These are phyloP conservation scores for Pelagomonas calceolata DNA, from an alignment of 108 stramenopile species.

Conservation along the genomic window DNA sequence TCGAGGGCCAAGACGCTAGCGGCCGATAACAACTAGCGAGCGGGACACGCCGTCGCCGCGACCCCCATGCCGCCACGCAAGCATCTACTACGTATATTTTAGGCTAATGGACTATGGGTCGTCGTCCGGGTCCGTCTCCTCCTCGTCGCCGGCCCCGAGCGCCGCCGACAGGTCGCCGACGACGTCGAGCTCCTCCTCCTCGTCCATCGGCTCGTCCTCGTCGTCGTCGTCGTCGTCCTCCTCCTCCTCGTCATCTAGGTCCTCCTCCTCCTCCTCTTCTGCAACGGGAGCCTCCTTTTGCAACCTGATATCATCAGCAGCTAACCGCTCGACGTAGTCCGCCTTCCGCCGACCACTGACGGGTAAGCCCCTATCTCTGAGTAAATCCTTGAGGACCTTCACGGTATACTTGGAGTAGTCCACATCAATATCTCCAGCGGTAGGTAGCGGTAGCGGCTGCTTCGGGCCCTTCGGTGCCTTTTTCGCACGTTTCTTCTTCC, in stretches of 20 bases:
- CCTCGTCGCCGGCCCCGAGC: no score
- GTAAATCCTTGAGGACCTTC: not conserved
- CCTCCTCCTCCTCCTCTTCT: not conserved
- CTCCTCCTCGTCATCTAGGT: not conserved
- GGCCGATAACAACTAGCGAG: no score
- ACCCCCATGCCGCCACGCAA: no score
- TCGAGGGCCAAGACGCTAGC: no score
- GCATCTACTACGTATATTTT: no score
- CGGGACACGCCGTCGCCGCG: no score
- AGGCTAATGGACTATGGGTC: no score
- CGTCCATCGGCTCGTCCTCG: not conserved
- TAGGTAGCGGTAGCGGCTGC: not conserved
- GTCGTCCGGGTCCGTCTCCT: no score
- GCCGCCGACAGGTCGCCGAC: no score
- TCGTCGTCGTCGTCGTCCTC: conserved; percentile 1
- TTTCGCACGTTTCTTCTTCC: not conserved
- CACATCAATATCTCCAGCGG: not conserved
- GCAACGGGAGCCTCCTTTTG: not conserved
- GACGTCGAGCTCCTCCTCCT: no score
- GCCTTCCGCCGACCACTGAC: not conserved
- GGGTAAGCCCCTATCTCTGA: not conserved
- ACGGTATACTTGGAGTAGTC: not conserved
- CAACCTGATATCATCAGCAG: not conserved
- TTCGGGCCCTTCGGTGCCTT: not conserved
- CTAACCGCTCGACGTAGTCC: not conserved